These are phyloP conservation scores for Mucor irregularis DNA, from an alignment of 371 early-diverging fungal species.

Conservation along the genomic window DNA sequence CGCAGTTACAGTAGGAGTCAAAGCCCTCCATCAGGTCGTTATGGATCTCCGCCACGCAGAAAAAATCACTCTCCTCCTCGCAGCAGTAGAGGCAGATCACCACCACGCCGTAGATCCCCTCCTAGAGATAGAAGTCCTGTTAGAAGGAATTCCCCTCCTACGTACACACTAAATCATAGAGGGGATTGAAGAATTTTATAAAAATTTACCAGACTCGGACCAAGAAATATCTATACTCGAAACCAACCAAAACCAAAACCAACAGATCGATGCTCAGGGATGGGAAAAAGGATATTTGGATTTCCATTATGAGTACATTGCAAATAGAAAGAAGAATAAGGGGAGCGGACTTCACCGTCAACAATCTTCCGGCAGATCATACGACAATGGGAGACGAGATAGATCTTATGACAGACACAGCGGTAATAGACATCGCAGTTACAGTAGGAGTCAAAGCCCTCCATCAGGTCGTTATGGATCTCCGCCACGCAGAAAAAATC, in stretches of 20 bases:
- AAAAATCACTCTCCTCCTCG: constrained; percentile 4
- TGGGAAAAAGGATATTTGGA: constrained; percentile 62
- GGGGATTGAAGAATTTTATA: constrained; percentile 50
- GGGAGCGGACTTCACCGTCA: background rate
- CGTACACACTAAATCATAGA: constrained; percentile 28
- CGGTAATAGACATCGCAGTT: constrained; percentile 1
- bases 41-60: background rate
- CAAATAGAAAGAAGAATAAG: constrained; percentile 9
- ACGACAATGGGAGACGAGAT: too few species aligned
- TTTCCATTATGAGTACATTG: constrained; percentile 25
- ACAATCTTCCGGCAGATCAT: background rate
- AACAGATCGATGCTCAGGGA: constrained; percentile 58
- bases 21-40: background rate
- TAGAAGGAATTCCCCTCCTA: constrained; percentile 7
- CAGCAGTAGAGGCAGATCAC: background rate
- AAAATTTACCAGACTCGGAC: constrained; percentile 25
- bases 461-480: background rate
- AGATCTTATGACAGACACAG: background rate
- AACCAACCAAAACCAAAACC: too few species aligned
- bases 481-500: background rate
- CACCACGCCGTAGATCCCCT: background rate
- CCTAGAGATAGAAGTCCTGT: constrained; percentile 15
- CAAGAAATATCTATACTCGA: too few species aligned
- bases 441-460: constrained; percentile 8
- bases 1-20: constrained; percentile 7